Conservation (phyloP, 176 grass and related monocot genomes). For the Canna indica region DNA sequence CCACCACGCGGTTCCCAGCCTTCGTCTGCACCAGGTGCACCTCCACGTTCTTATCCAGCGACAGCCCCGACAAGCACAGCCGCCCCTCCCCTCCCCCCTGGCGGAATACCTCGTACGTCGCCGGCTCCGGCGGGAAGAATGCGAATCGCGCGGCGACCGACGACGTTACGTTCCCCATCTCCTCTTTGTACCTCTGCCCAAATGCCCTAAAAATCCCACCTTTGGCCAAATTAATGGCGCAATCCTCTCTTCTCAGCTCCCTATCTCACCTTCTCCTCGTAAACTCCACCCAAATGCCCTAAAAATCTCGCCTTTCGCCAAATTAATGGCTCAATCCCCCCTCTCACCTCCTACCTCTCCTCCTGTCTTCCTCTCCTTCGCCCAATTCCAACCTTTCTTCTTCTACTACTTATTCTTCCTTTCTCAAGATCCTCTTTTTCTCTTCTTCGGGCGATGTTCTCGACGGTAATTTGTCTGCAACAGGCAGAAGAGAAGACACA, state of each 20-base stretch:
- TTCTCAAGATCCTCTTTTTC: background rate
- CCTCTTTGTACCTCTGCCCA: background rate
- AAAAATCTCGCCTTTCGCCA: background rate
- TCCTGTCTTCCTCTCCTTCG: background rate
- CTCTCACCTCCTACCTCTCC: too few species aligned
- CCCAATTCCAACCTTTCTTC: background rate
- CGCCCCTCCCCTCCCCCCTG: constrained; percentile 7
- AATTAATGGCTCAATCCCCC: background rate
- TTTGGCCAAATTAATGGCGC: background rate
- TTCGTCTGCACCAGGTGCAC: constrained; percentile 57
- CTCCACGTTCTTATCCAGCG: constrained; percentile 41
- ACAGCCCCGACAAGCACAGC: constrained; percentile 47
- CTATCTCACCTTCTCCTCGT: too few species aligned
- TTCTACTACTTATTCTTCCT: background rate
- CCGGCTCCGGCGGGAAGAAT: constrained; percentile 96
- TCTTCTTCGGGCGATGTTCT: constrained; percentile 3
- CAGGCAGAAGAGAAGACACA: background rate
- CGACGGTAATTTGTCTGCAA: background rate
- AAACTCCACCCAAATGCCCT: background rate
- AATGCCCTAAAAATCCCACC: background rate
- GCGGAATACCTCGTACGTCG: constrained; percentile 63
- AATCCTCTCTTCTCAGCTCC: background rate
- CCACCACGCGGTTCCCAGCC: constrained; percentile 55
- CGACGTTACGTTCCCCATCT: constrained; percentile 92
- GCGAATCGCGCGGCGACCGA: constrained; percentile 92